Conservation (phyloP, 176 grass and related monocot species). For the Eleusine coracana region DNA sequence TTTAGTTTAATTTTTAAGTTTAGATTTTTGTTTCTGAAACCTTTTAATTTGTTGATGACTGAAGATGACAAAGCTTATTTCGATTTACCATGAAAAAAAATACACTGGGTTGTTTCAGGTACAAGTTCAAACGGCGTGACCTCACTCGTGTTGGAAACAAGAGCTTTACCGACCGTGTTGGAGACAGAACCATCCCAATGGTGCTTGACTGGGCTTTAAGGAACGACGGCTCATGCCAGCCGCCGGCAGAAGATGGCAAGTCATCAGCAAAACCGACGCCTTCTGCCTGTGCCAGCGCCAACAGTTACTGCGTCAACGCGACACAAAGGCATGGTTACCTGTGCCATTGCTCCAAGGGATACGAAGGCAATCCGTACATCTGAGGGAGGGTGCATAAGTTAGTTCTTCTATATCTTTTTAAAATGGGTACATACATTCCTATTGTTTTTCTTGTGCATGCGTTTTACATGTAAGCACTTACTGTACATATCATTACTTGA, state of each 20-base stretch:
- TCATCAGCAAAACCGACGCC: neutral
- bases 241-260: no score
- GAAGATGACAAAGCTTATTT: no score
- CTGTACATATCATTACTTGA: no score
- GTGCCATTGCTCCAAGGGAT: conserved; percentile 31
- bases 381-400: conserved; percentile 30
- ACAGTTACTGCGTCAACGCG: conserved; percentile 1
- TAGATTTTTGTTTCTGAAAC: no score
- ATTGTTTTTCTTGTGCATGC: neutral
- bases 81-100: no score
- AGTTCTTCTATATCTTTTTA: neutral
- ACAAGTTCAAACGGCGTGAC: no score
- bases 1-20: no score
- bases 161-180: neutral
- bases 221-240: neutral
- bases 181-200: neutral
- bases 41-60: no score
- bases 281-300: neutral
- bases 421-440: no score
- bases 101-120: no score
- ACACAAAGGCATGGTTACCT: neutral
- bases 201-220: conserved; percentile 51
- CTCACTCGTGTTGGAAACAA: no score
- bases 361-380: conserved; percentile 46
- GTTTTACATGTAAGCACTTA: no score